Evolutionary conservation across 371 early-diverging fungal genomes (phyloP).

Genomic region (Mucor saturninus): DNA sequence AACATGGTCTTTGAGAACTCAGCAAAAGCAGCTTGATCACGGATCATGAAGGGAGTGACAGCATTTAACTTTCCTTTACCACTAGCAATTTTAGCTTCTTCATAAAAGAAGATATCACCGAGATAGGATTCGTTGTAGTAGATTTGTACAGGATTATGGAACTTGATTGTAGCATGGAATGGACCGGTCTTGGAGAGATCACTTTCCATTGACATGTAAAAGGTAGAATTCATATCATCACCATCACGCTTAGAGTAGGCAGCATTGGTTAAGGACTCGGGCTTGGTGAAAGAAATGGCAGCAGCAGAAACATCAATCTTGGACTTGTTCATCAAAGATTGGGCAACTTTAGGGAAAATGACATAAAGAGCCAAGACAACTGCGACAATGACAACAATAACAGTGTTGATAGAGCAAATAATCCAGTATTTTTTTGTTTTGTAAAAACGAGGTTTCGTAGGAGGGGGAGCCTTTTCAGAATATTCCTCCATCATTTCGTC

Average conservation of each 20-base stretch:
- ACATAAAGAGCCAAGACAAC: slow-evolving; percentile 59
- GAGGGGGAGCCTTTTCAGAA: slow-evolving; percentile 47
- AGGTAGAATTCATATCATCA: slow-evolving; percentile 40
- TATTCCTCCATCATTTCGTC: slow-evolving; percentile 50
- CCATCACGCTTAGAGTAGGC: slow-evolving; percentile 37
- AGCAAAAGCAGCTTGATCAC: slow-evolving; percentile 52
- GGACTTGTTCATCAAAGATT: slow-evolving; percentile 58
- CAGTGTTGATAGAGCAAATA: slow-evolving; percentile 53
- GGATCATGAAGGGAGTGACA: slow-evolving; percentile 50
- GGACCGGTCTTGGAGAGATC: slow-evolving; percentile 62
- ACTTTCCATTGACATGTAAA: slow-evolving; percentile 58
- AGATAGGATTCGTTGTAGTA: slow-evolving; percentile 49
- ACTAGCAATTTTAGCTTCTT: slow-evolving; percentile 54
- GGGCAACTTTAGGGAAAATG: slow-evolving; percentile 65
- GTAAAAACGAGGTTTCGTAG: slow-evolving; percentile 52
- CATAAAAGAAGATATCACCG: slow-evolving; percentile 55
- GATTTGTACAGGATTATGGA: slow-evolving; percentile 49
- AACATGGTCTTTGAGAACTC: slow-evolving; percentile 61
- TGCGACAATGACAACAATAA: slow-evolving; percentile 55
- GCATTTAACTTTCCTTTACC: slow-evolving; percentile 52
- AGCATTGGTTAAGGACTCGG: slow-evolving; percentile 17
- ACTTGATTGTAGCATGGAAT: slow-evolving; percentile 54
- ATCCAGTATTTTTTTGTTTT: slow-evolving; percentile 64
- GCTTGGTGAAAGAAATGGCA: slow-evolving; percentile 54
- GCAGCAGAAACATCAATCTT: slow-evolving; percentile 53